Evolutionary conservation across 805 yeast species (phyloP), one percentile per base, ranked within the genome.

Genomic region (Cyberlindnera euphorbiae): DNA sequence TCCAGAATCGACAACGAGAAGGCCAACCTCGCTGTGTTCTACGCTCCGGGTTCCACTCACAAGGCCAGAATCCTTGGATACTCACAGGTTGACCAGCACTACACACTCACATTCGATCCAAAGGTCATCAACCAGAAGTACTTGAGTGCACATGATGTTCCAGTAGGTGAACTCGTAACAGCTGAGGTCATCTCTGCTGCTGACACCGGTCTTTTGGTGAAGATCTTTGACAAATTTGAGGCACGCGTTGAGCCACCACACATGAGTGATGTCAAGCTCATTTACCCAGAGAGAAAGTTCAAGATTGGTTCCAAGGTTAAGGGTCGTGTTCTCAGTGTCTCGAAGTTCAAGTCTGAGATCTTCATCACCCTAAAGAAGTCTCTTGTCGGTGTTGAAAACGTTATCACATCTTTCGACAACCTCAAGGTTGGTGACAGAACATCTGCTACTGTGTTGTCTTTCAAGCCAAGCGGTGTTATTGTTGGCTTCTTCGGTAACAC

Each of bases 261-360:
- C 51, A 74, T 93, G 59, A 80, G 95, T 47, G 99, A 93, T 59
- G 71, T 83, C 39, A 81, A 78, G 55, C 67, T 90, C 45, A 76
- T 77, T 3, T 82, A 90, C 54, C 98, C 98, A 6, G 97, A 93
- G 62, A 75, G 93, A 66, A 86, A 87, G 53, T 90, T 81, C 69
- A 85, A 84, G 60, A 77, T 80, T 29, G 97, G 96, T 9, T 66
- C 82, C 28, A 82, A 79, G 47, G 85, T 86, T 21, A 82, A 73
- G 50, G 93, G 81, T 44, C 75, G 95, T 62, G 73, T 87, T 10
- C 59, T 86, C 46, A 68, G 62, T 35, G 69, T 73, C 16, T 62
- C 70, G 29, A 49, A 56, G 26, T 62, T 53, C 30, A 64, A 64
- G 35, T 69, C 73, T 22, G 73, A 69, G 32, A 63, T 88, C 29